phyloP scores from a whole-genome alignment of 495 filamentous ascomycete genomes.

The Aspergillus kassunensis region DNA sequence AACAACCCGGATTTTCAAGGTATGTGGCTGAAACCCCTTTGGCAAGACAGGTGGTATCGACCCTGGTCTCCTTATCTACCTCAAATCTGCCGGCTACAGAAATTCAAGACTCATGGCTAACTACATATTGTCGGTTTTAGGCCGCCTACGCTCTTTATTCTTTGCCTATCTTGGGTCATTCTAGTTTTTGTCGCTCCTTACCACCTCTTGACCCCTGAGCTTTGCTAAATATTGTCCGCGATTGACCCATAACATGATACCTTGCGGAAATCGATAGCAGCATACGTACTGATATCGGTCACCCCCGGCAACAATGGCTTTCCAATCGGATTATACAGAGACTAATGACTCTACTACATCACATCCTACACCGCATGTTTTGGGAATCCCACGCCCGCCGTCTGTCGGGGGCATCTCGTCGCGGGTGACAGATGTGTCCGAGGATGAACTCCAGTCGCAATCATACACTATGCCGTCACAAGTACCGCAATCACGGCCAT shows the following conservation, averaged over 20 bases:
- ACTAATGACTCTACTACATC: slow-evolving; percentile 25
- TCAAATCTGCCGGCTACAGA: neutral
- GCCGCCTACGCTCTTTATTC: slow-evolving; percentile 18
- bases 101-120: slow-evolving; percentile 4
- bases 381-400: slow-evolving; percentile 43
- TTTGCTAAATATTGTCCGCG: neutral
- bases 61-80: slow-evolving; percentile 4
- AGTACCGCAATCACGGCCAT: slow-evolving; percentile 41
- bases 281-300: neutral
- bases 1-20: slow-evolving; percentile 1
- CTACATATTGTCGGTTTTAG: slow-evolving; percentile 2
- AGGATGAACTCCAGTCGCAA: slow-evolving; percentile 45
- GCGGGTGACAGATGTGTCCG: slow-evolving; percentile 73
- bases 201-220: neutral
- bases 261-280: slow-evolving; percentile 13
- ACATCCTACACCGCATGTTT: slow-evolving; percentile 26
- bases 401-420: slow-evolving; percentile 68
- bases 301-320: slow-evolving; percentile 22
- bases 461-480: slow-evolving; percentile 40
- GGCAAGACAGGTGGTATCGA: slow-evolving; percentile 3
- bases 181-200: slow-evolving; percentile 22
- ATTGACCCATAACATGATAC: slow-evolving; percentile 21
- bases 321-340: slow-evolving; percentile 24
- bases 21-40: slow-evolving; percentile 8
- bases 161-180: slow-evolving; percentile 1